These are phyloP conservation scores for Podila minutissima DNA, from an alignment of 192 early-diverging fungal genomes.

Conservation along the genomic window DNA sequence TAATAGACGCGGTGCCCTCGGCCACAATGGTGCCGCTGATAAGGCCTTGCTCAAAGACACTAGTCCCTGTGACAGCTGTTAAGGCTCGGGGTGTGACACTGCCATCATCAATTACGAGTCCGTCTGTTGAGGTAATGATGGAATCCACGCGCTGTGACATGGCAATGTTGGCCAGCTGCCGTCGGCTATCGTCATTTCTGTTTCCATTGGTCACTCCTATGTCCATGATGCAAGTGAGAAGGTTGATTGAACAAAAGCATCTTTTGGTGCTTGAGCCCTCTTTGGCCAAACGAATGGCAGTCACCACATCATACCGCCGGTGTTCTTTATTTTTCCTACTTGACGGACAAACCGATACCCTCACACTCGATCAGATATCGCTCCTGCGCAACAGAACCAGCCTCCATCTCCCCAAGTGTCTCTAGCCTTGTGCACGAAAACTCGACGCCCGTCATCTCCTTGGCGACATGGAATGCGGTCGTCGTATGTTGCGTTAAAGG, in stretches of 20 bases:
- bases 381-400: neutral
- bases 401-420: neutral
- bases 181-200: too few relatives aligned
- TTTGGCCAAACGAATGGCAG: neutral
- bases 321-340: neutral
- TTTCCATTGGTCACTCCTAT: too few relatives aligned
- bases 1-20: neutral
- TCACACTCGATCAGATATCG: slow-evolving; percentile 21
- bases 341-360: slow-evolving; percentile 11
- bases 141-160: neutral
- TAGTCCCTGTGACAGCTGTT: slow-evolving; percentile 9
- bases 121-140: neutral
- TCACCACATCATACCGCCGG: too few relatives aligned
- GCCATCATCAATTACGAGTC: slow-evolving; percentile 21
- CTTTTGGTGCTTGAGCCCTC: neutral
- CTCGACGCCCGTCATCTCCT: slow-evolving; percentile 30
- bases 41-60: slow-evolving; percentile 27
- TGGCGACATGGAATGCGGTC: slow-evolving; percentile 47
- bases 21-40: slow-evolving; percentile 3
- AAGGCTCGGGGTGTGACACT: slow-evolving; percentile 23
- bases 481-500: slow-evolving; percentile 45
- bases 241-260: neutral
- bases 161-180: neutral
- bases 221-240: too few relatives aligned
- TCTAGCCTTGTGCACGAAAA: slow-evolving; percentile 10